phyloP scores from a whole-genome alignment of 495 filamentous ascomycete species.

The Parathielavia hyrcaniae region DNA sequence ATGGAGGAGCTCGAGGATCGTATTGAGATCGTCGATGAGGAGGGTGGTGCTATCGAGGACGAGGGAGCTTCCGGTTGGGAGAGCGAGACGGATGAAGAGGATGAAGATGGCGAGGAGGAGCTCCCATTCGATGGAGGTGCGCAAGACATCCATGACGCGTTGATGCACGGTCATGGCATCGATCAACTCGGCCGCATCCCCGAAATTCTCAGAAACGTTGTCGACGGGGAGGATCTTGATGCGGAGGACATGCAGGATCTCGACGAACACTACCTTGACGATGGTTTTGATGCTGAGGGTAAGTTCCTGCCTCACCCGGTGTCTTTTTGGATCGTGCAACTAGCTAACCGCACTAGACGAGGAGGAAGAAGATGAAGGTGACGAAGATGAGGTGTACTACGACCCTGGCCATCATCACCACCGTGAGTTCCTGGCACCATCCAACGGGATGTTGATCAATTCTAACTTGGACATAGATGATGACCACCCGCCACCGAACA shows the following conservation, averaged over 20 bases:
- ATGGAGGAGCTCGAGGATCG: conserved; percentile 49
- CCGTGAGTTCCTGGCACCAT: conserved; percentile 46
- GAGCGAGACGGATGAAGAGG: conserved; percentile 53
- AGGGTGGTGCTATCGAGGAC: conserved; percentile 47
- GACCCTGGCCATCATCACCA: conserved; percentile 64
- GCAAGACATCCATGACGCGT: conserved; percentile 40
- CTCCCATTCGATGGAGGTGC: conserved; percentile 45
- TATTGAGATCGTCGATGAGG: conserved; percentile 54
- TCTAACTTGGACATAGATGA: conserved; percentile 42
- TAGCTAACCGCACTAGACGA: conserved; percentile 49
- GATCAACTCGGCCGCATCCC: conserved; percentile 46
- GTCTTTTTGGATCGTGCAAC: conserved; percentile 18
- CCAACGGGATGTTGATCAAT: conserved; percentile 19
- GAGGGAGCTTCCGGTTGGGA: conserved; percentile 48
- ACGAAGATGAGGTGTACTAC: conserved; percentile 59
- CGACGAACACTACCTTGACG: conserved; percentile 60
- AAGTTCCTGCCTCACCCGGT: conserved; percentile 22
- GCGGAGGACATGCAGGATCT: conserved; percentile 40
- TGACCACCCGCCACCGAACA: conserved; percentile 40
- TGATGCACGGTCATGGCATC: conserved; percentile 35
- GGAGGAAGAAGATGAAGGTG: conserved; percentile 67
- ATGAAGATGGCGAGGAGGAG: conserved; percentile 50
- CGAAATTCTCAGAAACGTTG: conserved; percentile 53
- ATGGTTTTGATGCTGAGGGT: conserved; percentile 58
- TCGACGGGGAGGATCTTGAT: conserved; percentile 60